Conservation (phyloP, 352 stramenopile species). For the Phytophthora palmivora region DNA sequence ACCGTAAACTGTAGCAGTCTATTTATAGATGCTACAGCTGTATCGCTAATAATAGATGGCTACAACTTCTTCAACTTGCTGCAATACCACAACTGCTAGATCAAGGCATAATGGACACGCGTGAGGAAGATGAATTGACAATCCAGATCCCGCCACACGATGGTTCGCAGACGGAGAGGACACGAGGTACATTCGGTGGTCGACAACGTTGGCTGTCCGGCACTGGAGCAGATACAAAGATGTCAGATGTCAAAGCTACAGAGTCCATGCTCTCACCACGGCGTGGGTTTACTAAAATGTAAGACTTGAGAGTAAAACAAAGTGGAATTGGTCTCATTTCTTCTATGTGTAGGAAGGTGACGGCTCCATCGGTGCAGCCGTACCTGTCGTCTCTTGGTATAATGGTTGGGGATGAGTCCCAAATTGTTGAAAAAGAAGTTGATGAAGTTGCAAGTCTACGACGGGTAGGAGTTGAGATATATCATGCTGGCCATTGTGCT, state of each 20-base stretch:
- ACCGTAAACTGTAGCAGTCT: constrained; percentile 1
- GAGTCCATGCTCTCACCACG: constrained; percentile 57
- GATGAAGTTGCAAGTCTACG: constrained; percentile 76
- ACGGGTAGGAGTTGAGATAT: constrained; percentile 39
- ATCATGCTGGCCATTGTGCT: not conserved
- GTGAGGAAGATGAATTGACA: constrained; percentile 72
- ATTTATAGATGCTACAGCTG: no score
- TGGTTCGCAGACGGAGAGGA: constrained; percentile 76
- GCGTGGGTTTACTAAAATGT: constrained; percentile 57
- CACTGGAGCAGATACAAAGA: constrained; percentile 25
- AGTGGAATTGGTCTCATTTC: not conserved
- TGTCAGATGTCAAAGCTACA: constrained; percentile 46
- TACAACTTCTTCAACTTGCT: constrained; percentile 24
- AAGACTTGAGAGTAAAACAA: not conserved
- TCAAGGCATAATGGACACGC: constrained; percentile 43
- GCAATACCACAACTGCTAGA: not conserved
- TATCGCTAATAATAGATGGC: constrained; percentile 26
- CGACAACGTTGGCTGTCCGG: constrained; percentile 77
- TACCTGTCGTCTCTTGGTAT: constrained; percentile 82
- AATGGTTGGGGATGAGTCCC: constrained; percentile 71
- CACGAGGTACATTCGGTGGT: constrained; percentile 71
- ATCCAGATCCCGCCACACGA: constrained; percentile 77
- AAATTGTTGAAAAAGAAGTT: constrained; percentile 84
- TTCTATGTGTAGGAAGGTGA: constrained; percentile 53
- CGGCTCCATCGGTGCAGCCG: constrained; percentile 68